phyloP scores from a whole-genome alignment of 306 rosid genomes.

The Luffa acutangula region DNA sequence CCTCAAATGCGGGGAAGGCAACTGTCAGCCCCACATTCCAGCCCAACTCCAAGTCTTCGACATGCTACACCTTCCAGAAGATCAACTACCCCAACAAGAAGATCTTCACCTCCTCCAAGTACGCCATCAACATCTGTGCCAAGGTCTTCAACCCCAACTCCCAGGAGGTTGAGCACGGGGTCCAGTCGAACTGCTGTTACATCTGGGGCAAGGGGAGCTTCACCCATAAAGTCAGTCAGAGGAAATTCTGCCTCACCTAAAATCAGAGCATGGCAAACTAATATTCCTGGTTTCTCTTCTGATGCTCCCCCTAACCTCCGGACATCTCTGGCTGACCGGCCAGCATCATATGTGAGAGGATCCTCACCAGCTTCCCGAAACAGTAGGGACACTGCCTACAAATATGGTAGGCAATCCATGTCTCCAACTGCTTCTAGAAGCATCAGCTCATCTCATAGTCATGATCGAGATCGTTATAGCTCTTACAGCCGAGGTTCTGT shows the following conservation, averaged over 20 bases:
- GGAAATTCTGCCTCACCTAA: conserved; percentile 87
- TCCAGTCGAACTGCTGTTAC: conserved; percentile 33
- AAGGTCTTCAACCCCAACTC: conserved; percentile 57
- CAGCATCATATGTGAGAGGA: conserved; percentile 75
- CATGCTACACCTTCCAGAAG: conserved; percentile 47
- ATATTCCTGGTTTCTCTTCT: conserved; percentile 78
- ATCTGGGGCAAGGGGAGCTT: conserved; percentile 52
- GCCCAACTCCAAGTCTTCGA: conserved; percentile 52
- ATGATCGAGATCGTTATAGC: conserved; percentile 65
- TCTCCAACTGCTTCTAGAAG: conserved; percentile 80
- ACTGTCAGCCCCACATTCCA: conserved; percentile 46
- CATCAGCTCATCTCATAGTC: conserved; percentile 58
- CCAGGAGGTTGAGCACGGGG: conserved; percentile 58
- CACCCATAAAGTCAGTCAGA: conserved; percentile 51
- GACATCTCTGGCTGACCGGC: conserved; percentile 72
- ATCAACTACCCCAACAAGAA: conserved; percentile 43
- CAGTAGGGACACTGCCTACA: conserved; percentile 47
- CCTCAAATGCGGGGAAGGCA: conserved; percentile 61
- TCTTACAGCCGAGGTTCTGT: conserved; percentile 70
- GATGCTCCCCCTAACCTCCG: conserved; percentile 84
- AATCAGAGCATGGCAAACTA: conserved; percentile 77
- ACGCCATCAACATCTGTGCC: conserved; percentile 46
- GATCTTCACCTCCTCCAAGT: conserved; percentile 74
- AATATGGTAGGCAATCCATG: conserved; percentile 53
- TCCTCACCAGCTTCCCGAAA: conserved; percentile 77